phyloP scores from a whole-genome alignment of 2,329 filamentous ascomycete genomes.

The Trichoderma sp. region DNA sequence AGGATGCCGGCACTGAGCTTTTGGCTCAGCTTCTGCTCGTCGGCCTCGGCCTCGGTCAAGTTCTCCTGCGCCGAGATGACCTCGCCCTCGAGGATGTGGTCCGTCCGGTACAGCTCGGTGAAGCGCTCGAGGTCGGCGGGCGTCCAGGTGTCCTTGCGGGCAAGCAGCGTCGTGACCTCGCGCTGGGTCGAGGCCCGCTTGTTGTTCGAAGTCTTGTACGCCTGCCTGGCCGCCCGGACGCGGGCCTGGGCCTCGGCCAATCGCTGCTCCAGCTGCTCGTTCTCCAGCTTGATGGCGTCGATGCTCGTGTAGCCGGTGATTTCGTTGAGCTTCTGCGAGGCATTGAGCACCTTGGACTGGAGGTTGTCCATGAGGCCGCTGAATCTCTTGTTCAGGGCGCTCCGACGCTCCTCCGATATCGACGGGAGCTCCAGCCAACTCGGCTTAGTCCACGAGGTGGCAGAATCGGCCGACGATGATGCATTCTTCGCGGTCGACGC shows the following conservation, averaged over 20 bases:
- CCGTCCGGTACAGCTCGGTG: conserved; percentile 85
- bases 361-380: conserved; percentile 78
- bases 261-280: conserved; percentile 65
- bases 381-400: conserved; percentile 41
- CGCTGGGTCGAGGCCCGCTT: conserved; percentile 87
- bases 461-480: background rate
- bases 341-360: conserved; percentile 80
- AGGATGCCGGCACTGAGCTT: conserved; percentile 81
- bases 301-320: conserved; percentile 94
- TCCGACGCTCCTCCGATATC: conserved; percentile 40
- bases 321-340: conserved; percentile 87
- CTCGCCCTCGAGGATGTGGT: conserved; percentile 88
- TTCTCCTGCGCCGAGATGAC: conserved; percentile 72
- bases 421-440: conserved; percentile 39
- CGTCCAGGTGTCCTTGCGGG: conserved; percentile 91
- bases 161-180: conserved; percentile 90
- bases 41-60: conserved; percentile 73
- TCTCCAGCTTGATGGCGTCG: conserved; percentile 78
- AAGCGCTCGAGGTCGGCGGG: conserved; percentile 89
- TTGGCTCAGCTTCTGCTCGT: conserved; percentile 75
- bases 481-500: conserved; percentile 3
- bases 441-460: conserved; percentile 9
- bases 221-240: conserved; percentile 71
- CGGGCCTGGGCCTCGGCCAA: conserved; percentile 62
- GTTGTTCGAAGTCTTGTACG: conserved; percentile 81